A percentile compares a stretch with the other conserved stretches of the same genome.
These are phyloP conservation scores for Osmanthus fragrans DNA, from an alignment of 257 asterid genomes.

Conservation along the genomic window DNA sequence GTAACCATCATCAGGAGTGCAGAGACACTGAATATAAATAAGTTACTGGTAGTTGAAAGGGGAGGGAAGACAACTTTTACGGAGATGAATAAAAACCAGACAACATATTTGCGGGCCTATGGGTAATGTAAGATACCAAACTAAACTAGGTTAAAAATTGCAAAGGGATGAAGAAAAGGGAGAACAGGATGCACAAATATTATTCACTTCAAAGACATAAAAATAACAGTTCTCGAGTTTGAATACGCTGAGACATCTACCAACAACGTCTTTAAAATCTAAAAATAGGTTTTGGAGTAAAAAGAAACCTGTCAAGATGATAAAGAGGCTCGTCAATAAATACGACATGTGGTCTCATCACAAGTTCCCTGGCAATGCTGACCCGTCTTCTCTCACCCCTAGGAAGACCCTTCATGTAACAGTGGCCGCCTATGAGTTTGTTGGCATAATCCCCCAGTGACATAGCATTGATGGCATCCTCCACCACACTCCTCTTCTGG, in stretches of 20 bases:
- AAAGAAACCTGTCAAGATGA: conserved; percentile 88
- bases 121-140: conserved; percentile 7
- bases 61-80: background rate
- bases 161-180: background rate
- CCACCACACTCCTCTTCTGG: conserved; percentile 74
- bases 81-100: background rate
- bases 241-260: background rate
- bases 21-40: conserved; percentile 69
- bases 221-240: background rate
- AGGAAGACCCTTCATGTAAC: conserved; percentile 89
- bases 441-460: conserved; percentile 88
- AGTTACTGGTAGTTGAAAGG: conserved; percentile 19
- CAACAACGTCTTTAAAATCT: background rate
- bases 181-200: background rate
- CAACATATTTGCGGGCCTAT: background rate
- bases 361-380: conserved; percentile 96
- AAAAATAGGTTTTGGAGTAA: background rate
- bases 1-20: conserved; percentile 99
- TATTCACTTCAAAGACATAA: background rate
- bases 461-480: conserved; percentile 91
- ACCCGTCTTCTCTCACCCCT: conserved; percentile 95
- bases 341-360: conserved; percentile 85
- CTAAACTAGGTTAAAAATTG: background rate
- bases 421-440: conserved; percentile 95
- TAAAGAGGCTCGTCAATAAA: conserved; percentile 98